Conservation (phyloP, 1,139 yeast genomes). For the Candida tropicalis region DNA sequence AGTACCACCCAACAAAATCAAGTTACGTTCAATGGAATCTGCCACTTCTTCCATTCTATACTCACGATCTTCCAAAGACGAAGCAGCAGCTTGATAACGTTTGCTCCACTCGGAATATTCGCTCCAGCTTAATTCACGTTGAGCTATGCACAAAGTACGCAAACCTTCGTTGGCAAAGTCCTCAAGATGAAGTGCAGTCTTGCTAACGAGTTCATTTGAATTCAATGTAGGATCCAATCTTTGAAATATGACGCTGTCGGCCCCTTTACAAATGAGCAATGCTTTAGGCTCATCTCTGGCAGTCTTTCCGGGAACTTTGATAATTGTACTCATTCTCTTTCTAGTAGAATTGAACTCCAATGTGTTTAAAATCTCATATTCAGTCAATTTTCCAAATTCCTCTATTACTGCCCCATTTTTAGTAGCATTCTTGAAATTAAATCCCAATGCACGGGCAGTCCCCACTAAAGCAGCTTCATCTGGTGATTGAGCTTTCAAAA, state of each 20-base stretch:
- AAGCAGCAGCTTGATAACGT: conserved; percentile 74
- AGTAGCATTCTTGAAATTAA: conserved; percentile 74
- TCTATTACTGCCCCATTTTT: conserved; percentile 70
- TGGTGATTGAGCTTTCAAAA: conserved; percentile 93
- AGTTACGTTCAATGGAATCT: conserved; percentile 74
- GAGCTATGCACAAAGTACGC: conserved; percentile 91
- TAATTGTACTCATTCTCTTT: conserved; percentile 69
- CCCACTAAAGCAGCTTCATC: conserved; percentile 96
- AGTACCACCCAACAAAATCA: conserved; percentile 86
- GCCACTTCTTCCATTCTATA: conserved; percentile 76
- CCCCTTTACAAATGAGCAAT: conserved; percentile 72
- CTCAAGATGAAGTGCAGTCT: conserved; percentile 79
- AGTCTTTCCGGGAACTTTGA: conserved; percentile 25
- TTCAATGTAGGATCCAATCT: conserved; percentile 53
- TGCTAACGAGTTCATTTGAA: conserved; percentile 38
- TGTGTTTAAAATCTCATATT: conserved; percentile 73
- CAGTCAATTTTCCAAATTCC: conserved; percentile 71
- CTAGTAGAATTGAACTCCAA: conserved; percentile 90
- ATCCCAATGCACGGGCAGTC: conserved; percentile 92
- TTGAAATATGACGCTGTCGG: conserved; percentile 86
- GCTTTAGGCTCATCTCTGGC: conserved; percentile 44
- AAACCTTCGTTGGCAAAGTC: conserved; percentile 96
- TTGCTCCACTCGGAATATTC: conserved; percentile 69
- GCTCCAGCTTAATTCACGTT: conserved; percentile 64
- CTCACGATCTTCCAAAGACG: conserved; percentile 77